These are phyloP conservation scores for Aaosphaeria pasadenensis DNA, from an alignment of 2,329 filamentous ascomycete genomes.

Conservation along the genomic window DNA sequence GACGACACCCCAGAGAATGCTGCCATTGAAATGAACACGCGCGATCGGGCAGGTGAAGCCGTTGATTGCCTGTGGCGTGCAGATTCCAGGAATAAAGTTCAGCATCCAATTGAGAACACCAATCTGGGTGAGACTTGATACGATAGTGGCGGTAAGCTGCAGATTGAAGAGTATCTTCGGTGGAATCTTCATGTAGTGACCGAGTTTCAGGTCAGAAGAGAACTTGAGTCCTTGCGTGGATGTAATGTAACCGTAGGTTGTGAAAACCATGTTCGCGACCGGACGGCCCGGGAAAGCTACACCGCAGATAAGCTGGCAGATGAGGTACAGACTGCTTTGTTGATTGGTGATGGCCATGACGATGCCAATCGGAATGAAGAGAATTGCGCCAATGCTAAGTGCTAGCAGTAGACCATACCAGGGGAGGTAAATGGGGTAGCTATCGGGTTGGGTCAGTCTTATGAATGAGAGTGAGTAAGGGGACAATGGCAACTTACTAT, in stretches of 20 bases:
- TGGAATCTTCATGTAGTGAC: slow-evolving; percentile 85
- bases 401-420: slow-evolving; percentile 85
- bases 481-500: slow-evolving; percentile 56
- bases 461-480: background rate
- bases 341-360: slow-evolving; percentile 93
- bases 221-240: slow-evolving; percentile 89
- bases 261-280: slow-evolving; percentile 91
- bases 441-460: slow-evolving; percentile 5
- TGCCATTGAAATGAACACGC: slow-evolving; percentile 85
- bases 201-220: slow-evolving; percentile 80
- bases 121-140: slow-evolving; percentile 79
- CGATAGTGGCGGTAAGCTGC: slow-evolving; percentile 70
- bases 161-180: slow-evolving; percentile 76
- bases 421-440: slow-evolving; percentile 69
- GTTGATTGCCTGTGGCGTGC: slow-evolving; percentile 75
- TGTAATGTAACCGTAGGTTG: slow-evolving; percentile 86
- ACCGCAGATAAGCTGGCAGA: slow-evolving; percentile 82
- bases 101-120: slow-evolving; percentile 91
- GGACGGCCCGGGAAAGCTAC: slow-evolving; percentile 79
- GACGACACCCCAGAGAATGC: slow-evolving; percentile 85
- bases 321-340: slow-evolving; percentile 80
- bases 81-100: slow-evolving; percentile 69
- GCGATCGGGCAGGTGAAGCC: slow-evolving; percentile 87
- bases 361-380: slow-evolving; percentile 88
- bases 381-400: slow-evolving; percentile 71